These are phyloP conservation scores for Nemania sp. DNA, from an alignment of 2,329 filamentous ascomycete species.

Conservation along the genomic window DNA sequence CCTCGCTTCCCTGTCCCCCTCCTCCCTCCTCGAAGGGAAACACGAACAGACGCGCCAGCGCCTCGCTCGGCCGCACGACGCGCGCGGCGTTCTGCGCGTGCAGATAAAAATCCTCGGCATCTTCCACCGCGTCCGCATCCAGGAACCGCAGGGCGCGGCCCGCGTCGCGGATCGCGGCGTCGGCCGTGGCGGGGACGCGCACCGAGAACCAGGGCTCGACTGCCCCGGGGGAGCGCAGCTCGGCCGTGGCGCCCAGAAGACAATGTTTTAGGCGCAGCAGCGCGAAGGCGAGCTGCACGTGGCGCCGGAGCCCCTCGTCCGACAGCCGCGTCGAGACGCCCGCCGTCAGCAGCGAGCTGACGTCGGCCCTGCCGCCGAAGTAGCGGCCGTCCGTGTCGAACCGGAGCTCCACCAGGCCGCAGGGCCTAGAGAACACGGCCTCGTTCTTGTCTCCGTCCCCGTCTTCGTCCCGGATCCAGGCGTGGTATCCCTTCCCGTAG, in stretches of 20 bases:
- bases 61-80: conserved; percentile 26
- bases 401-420: conserved; percentile 30
- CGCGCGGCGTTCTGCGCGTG: conserved; percentile 33
- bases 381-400: conserved; percentile 35
- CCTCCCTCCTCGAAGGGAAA: conserved; percentile 19
- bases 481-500: conserved; percentile 27
- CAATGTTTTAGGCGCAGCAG: conserved; percentile 30
- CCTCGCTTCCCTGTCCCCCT: no score
- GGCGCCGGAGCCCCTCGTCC: conserved; percentile 18
- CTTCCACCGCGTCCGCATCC: conserved; percentile 17
- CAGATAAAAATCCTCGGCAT: conserved; percentile 25
- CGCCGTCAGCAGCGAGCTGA: conserved; percentile 27
- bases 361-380: conserved; percentile 33
- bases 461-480: conserved; percentile 13
- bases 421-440: conserved; percentile 17
- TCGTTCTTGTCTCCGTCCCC: neutral
- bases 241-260: conserved; percentile 24
- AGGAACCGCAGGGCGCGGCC: conserved; percentile 15
- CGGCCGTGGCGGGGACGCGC: conserved; percentile 8
- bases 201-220: conserved; percentile 29
- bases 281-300: conserved; percentile 32
- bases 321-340: conserved; percentile 26
- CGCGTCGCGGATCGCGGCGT: conserved; percentile 24
- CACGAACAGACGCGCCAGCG: conserved; percentile 29
- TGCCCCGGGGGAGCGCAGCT: conserved; percentile 17